phyloP scores from a whole-genome alignment of 2,329 filamentous ascomycete genomes.

The Phyllosticta paracitricarpa region DNA sequence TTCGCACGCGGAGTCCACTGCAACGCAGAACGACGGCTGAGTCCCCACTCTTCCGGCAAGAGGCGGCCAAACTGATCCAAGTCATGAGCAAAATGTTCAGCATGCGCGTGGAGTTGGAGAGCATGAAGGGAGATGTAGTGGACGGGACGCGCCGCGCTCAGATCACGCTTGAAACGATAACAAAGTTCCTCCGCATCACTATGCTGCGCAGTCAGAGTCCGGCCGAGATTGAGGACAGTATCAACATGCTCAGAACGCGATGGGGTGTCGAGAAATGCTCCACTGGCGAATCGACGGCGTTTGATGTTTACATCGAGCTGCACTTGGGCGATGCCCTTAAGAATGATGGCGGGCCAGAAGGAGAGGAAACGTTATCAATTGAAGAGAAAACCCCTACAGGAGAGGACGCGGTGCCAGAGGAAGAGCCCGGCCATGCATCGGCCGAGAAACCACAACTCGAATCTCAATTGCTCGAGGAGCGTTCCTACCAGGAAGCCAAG shows the following conservation, averaged over 20 bases:
- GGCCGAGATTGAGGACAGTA: neutral
- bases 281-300: neutral
- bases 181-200: neutral
- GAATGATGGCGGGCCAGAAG: neutral
- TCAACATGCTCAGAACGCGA: neutral
- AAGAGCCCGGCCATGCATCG: too few relatives aligned
- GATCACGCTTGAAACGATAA: neutral
- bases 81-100: neutral
- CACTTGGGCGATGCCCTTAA: neutral
- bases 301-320: neutral
- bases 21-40: neutral
- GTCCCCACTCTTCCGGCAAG: neutral
- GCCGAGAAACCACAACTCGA: too few relatives aligned
- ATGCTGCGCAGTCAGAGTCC: neutral
- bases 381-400: too few relatives aligned
- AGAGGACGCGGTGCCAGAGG: too few relatives aligned
- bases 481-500: too few relatives aligned
- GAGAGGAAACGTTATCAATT: too few relatives aligned
- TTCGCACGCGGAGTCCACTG: conserved; percentile 9
- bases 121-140: too few relatives aligned
- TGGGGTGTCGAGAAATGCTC: neutral
- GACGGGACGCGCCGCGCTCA: neutral
- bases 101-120: neutral
- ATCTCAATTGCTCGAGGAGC: too few relatives aligned
- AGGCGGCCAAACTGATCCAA: neutral